A percentile compares a stretch with the other conserved stretches of the same genome.
Evolutionary conservation across 2,329 filamentous ascomycete genomes (phyloP).

Genomic region (Sporothrix curviconia): DNA sequence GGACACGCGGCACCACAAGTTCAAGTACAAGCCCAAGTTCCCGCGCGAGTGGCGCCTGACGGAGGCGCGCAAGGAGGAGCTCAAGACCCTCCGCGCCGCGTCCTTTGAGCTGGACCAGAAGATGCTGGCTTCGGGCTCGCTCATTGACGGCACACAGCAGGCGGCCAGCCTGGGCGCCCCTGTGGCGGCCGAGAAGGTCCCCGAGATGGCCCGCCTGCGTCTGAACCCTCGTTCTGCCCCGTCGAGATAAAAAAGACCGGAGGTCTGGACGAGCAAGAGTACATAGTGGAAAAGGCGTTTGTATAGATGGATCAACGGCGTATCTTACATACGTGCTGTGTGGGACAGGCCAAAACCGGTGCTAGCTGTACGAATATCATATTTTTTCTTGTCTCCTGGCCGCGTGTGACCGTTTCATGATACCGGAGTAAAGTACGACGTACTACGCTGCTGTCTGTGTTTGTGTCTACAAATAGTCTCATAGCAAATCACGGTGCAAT

Average conservation of each 20-base stretch:
- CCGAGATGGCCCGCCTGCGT: conserved; percentile 23
- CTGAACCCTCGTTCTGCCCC: too few relatives aligned
- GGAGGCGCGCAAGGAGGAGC: conserved; percentile 55
- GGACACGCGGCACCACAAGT: conserved; percentile 77
- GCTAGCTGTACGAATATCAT: conserved; percentile 13
- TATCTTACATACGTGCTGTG: too few relatives aligned
- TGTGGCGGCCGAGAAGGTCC: conserved; percentile 10
- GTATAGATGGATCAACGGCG: background rate
- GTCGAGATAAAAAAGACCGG: background rate
- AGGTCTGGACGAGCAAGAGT: background rate
- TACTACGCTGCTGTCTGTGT: too few relatives aligned
- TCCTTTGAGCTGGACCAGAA: conserved; percentile 47
- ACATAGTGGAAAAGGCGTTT: background rate
- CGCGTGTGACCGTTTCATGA: too few relatives aligned
- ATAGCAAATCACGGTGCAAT: too few relatives aligned
- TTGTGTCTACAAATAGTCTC: too few relatives aligned
- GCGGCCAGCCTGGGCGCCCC: too few relatives aligned
- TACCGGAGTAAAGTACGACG: too few relatives aligned
- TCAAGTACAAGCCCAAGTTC: conserved; percentile 62
- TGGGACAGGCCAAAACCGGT: background rate
- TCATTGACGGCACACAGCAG: conserved; percentile 52
- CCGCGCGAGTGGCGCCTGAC: conserved; percentile 80
- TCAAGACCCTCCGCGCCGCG: conserved; percentile 55
- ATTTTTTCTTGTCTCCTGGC: too few relatives aligned
- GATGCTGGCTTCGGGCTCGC: conserved; percentile 44